Conservation (phyloP, 1,139 yeast species). For the Lodderomyces beijingensis region DNA sequence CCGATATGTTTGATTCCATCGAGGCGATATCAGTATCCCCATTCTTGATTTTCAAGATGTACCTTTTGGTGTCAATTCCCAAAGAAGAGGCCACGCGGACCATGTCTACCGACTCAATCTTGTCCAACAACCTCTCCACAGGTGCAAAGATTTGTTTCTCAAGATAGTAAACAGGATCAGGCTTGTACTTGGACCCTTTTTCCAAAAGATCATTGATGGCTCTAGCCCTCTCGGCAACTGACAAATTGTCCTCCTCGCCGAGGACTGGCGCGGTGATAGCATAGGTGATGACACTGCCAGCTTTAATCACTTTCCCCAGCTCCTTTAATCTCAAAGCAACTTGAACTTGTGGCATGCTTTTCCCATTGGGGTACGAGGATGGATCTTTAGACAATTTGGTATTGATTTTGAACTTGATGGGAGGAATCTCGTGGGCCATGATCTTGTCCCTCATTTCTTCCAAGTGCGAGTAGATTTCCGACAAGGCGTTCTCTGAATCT, state of each 20-base stretch:
- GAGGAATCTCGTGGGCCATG: conserved; percentile 55
- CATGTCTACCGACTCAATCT: conserved; percentile 83
- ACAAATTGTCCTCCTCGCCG: conserved; percentile 33
- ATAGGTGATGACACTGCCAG: conserved; percentile 87
- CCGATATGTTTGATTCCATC: conserved; percentile 77
- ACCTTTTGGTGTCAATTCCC: conserved; percentile 71
- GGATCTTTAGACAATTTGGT: conserved; percentile 79
- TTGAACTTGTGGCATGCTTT: conserved; percentile 87
- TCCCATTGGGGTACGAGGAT: conserved; percentile 67
- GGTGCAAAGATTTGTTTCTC: conserved; percentile 91
- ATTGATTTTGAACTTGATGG: conserved; percentile 66
- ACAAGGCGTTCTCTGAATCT: conserved; percentile 76
- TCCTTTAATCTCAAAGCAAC: conserved; percentile 79
- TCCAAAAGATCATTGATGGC: conserved; percentile 67
- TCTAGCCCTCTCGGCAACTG: conserved; percentile 73
- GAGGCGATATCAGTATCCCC: conserved; percentile 58
- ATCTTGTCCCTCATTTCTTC: conserved; percentile 58
- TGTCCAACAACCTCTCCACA: conserved; percentile 78
- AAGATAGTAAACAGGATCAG: conserved; percentile 76
- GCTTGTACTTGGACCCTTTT: conserved; percentile 47
- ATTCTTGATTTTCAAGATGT: conserved; percentile 45
- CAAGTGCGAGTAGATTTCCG: conserved; percentile 68
- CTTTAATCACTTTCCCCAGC: conserved; percentile 79
- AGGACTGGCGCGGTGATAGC: conserved; percentile 56
- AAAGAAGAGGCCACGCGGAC: conserved; percentile 71